Percentiles rank a stretch among this genome's conserved stretches.
phyloP scores from a whole-genome alignment of 2,329 filamentous ascomycete genomes.

The Graphiopsis chlorocephala region DNA sequence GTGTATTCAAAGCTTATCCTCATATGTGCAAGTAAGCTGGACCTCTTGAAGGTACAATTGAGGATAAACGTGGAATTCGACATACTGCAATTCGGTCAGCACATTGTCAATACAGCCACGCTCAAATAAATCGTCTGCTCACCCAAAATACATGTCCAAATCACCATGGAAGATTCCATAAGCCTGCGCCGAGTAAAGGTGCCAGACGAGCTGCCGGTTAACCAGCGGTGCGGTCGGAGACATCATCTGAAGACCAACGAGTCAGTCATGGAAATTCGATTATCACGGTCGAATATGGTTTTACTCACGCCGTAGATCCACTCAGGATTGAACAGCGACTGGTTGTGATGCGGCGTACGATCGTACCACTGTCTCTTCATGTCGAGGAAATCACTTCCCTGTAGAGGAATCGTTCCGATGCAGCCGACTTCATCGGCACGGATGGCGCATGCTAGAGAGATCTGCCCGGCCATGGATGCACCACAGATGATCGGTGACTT shows the following conservation, averaged over 20 bases:
- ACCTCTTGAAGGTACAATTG: neutral
- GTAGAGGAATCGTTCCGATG: constrained; percentile 47
- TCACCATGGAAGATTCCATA: constrained; percentile 54
- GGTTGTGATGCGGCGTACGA: constrained; percentile 47
- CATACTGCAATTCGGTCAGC: neutral
- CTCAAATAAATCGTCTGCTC: neutral
- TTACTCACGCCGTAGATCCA: constrained; percentile 44
- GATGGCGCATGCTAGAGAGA: constrained; percentile 48
- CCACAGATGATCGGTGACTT: constrained; percentile 50
- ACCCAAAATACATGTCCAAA: constrained; percentile 34
- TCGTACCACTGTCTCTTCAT: constrained; percentile 45
- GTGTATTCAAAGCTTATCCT: too few relatives aligned
- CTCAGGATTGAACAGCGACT: constrained; percentile 45
- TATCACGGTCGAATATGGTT: neutral
- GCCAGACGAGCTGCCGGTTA: constrained; percentile 51
- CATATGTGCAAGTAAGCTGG: too few relatives aligned
- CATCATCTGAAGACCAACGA: constrained; percentile 37
- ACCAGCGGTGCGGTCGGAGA: constrained; percentile 44
- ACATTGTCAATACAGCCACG: neutral
- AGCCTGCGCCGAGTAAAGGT: constrained; percentile 49
- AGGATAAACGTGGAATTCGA: too few relatives aligned
- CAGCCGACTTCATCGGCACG: constrained; percentile 47
- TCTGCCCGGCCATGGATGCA: constrained; percentile 52
- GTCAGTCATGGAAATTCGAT: neutral
- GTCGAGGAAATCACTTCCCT: constrained; percentile 43